These are phyloP conservation scores for Gossypium aridum DNA, from an alignment of 441 rosid genomes.

Conservation along the genomic window DNA sequence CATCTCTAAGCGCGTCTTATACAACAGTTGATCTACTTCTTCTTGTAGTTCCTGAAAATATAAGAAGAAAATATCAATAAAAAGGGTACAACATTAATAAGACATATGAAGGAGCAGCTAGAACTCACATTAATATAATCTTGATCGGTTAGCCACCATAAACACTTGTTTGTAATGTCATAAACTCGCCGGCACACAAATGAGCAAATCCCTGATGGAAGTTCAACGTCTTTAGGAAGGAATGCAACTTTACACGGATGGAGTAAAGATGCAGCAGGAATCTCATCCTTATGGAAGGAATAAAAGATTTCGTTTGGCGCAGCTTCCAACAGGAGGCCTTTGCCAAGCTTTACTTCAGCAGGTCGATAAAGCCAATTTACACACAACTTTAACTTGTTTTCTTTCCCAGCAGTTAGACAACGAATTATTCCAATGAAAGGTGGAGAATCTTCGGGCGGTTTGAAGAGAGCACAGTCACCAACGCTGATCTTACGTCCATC, in stretches of 20 bases:
- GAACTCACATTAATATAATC: slow-evolving; percentile 72
- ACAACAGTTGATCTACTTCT: slow-evolving; percentile 74
- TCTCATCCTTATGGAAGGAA: slow-evolving; percentile 91
- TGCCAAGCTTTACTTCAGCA: slow-evolving; percentile 79
- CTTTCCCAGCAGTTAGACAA: slow-evolving; percentile 39
- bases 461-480: slow-evolving; percentile 92
- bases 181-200: slow-evolving; percentile 86
- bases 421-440: slow-evolving; percentile 83
- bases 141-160: slow-evolving; percentile 96
- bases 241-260: slow-evolving; percentile 92
- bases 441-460: slow-evolving; percentile 65
- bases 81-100: not conserved
- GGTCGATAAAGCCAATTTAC: slow-evolving; percentile 92
- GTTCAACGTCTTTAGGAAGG: slow-evolving; percentile 68
- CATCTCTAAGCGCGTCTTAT: slow-evolving; percentile 67
- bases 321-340: slow-evolving; percentile 74
- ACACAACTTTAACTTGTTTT: slow-evolving; percentile 41
- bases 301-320: slow-evolving; percentile 89
- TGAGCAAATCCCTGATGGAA: slow-evolving; percentile 71
- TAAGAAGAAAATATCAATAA: slow-evolving; percentile 1
- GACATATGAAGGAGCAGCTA: not conserved
- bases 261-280: slow-evolving; percentile 70
- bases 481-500: slow-evolving; percentile 78
- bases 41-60: slow-evolving; percentile 59
- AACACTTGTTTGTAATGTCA: slow-evolving; percentile 59